Evolutionary conservation across 768 basidiomycete species (phyloP), one percentile per base, ranked within the genome.

Genomic region (Rubroboletus pulcherrimus): DNA sequence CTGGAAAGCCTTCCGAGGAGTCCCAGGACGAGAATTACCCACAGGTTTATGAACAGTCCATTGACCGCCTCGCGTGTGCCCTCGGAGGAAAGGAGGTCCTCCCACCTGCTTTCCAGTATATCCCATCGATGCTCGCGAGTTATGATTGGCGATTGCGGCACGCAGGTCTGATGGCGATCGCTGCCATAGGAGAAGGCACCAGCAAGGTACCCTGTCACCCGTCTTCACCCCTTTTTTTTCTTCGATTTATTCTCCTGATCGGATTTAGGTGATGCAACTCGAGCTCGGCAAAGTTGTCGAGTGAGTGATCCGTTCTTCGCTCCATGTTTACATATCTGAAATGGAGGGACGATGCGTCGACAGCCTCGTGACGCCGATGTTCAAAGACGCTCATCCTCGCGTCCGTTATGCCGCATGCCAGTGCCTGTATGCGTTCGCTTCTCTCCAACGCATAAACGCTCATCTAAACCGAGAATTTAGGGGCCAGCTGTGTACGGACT

Each of bases 91-190:
- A 84, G 54, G 74, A 82, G 0, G 81, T 93, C 1, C 74, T 95
- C 5, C 92, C 89, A 0, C 82, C 86, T 10, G 86, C 92, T 6
- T 93, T 93, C 73, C 83, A 85, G 68, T 84, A 85, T 55, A 91
- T 92, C 14, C 90, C 90, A 0, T 85, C 84, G 0, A 91, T 95
- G 86, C 76, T 94, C 54, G 81, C 80, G 0, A 85, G 81, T 53
- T 86, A 85, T 56, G 89, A 93, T 70, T 96, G 93, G 93, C 78
- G 89, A 50, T 79, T 84, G 29, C 77, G 92, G 30, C 91, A 95
- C 63, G 91, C 91, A 0, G 93, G 89, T 11, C 73, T 95, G 26
- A 90, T 93, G 82, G 90, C 91, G 0, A 87, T 96, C 54, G 90
- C 90, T 0, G 82, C 87, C 0, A 86, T 94, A 49, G 91, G 84